A percentile compares a stretch with the other conserved stretches of the same genome.
Conservation (phyloP, 345 rosid genomes). For the Brassica rapa region DNA sequence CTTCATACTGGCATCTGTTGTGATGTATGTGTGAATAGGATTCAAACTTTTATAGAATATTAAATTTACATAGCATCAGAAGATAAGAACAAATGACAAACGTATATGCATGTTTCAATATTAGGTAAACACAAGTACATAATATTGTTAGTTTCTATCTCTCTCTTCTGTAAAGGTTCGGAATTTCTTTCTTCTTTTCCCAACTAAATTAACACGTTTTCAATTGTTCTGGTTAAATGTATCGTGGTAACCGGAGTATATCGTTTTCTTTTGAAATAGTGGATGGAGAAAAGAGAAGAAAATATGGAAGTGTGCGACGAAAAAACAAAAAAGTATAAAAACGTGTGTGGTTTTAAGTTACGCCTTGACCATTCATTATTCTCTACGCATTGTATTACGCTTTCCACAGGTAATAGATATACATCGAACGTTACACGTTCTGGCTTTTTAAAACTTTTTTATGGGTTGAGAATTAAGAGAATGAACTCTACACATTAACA, state of each 20-base stretch:
- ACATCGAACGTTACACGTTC: conserved; percentile 12
- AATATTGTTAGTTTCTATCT: conserved; percentile 32
- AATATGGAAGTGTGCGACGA: conserved; percentile 13
- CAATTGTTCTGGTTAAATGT: conserved; percentile 19
- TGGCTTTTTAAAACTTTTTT: not conserved
- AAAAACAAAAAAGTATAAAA: not conserved
- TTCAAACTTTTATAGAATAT: not conserved
- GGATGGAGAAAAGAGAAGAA: conserved; percentile 25
- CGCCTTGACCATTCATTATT: conserved; percentile 28
- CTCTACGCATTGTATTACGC: not conserved
- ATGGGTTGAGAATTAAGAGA: not conserved
- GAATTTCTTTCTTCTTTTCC: conserved; percentile 40
- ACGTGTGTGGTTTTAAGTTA: conserved; percentile 27
- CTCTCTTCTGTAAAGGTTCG: conserved; percentile 27
- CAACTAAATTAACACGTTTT: conserved; percentile 33
- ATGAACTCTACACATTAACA: not conserved
- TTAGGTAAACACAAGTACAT: conserved; percentile 43
- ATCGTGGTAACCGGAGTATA: conserved; percentile 27
- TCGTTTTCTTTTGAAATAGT: conserved; percentile 13
- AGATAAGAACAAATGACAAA: conserved; percentile 22
- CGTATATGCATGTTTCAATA: conserved; percentile 12
- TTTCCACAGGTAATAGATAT: not conserved
- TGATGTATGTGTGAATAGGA: conserved; percentile 22
- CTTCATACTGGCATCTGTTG: not conserved
- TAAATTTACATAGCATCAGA: not conserved